A percentile compares a stretch with the other conserved stretches of the same genome.
These are phyloP conservation scores for Verticillium dahliae DNA, from an alignment of 2,329 filamentous ascomycete genomes.

Conservation along the genomic window DNA sequence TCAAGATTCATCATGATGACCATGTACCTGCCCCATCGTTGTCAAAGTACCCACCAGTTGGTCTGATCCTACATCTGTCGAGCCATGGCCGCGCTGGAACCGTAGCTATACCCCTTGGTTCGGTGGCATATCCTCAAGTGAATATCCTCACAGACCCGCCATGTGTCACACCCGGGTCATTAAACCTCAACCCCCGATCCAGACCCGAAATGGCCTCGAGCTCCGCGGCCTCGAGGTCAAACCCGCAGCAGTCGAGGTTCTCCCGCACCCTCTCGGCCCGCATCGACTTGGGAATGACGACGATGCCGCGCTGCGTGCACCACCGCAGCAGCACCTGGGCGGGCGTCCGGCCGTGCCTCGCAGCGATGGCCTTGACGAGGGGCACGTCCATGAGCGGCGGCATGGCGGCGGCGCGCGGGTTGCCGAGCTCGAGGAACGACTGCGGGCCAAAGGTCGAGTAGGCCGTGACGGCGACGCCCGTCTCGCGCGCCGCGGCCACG, in stretches of 20 bases:
- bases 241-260: constrained; percentile 51
- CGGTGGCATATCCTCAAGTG: constrained; percentile 6
- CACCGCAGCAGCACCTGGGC: constrained; percentile 62
- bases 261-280: constrained; percentile 38
- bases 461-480: constrained; percentile 52
- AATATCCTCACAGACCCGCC: constrained; percentile 21
- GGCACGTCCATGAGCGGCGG: constrained; percentile 20
- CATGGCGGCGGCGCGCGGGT: constrained; percentile 16
- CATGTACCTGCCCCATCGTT: too few species aligned
- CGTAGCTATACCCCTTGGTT: too few species aligned
- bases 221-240: constrained; percentile 46
- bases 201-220: constrained; percentile 48
- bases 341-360: constrained; percentile 49
- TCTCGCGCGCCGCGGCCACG: constrained; percentile 46
- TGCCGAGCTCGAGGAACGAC: constrained; percentile 24
- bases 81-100: too few species aligned
- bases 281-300: constrained; percentile 59
- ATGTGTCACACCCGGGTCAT: constrained; percentile 37
- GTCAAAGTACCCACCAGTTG: too few species aligned
- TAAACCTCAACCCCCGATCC: constrained; percentile 50
- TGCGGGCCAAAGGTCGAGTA: constrained; percentile 61
- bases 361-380: constrained; percentile 41
- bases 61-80: too few species aligned
- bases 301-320: constrained; percentile 57
- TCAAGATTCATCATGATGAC: neutral